Evolutionary conservation across 352 stramenopile genomes (phyloP).

Genomic region (Pythium coloratum): DNA sequence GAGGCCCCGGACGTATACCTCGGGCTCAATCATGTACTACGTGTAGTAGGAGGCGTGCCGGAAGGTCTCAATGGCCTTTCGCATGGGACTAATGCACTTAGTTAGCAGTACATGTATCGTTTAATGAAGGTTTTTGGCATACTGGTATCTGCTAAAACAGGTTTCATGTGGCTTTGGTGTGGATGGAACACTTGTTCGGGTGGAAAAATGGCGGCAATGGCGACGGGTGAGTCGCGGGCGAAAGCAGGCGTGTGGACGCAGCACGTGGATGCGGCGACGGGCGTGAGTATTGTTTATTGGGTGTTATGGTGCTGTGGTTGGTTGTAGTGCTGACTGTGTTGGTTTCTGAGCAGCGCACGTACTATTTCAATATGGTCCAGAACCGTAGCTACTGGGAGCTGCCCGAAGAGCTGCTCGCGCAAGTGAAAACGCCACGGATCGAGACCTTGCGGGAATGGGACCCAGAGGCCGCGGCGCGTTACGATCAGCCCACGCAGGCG

Average conservation of each 20-base stretch:
- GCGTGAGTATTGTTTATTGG: slow-evolving; percentile 32
- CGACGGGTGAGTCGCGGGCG: slow-evolving; percentile 11
- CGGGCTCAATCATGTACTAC: no score
- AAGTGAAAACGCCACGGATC: slow-evolving; percentile 51
- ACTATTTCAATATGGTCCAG: slow-evolving; percentile 80
- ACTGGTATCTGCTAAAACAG: background rate
- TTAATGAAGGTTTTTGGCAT: background rate
- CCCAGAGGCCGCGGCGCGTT: slow-evolving; percentile 37
- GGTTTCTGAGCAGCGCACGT: no score
- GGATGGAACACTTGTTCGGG: background rate
- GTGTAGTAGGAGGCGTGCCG: no score
- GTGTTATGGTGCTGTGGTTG: background rate
- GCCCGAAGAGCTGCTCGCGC: slow-evolving; percentile 43
- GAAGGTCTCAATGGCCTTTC: no score
- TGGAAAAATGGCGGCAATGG: slow-evolving; percentile 9
- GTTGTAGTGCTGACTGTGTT: no score
- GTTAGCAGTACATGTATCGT: background rate
- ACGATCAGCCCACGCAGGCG: slow-evolving; percentile 24
- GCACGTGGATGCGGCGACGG: slow-evolving; percentile 55
- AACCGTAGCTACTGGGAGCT: slow-evolving; percentile 79
- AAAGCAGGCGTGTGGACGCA: slow-evolving; percentile 78
- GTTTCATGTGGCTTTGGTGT: no score
- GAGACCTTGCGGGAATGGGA: slow-evolving; percentile 54
- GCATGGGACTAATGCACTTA: no score
- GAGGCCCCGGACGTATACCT: no score